Evolutionary conservation across 345 rosid genomes (phyloP), one percentile per base, ranked within the genome.

Genomic region (Hypericum perforatum): DNA sequence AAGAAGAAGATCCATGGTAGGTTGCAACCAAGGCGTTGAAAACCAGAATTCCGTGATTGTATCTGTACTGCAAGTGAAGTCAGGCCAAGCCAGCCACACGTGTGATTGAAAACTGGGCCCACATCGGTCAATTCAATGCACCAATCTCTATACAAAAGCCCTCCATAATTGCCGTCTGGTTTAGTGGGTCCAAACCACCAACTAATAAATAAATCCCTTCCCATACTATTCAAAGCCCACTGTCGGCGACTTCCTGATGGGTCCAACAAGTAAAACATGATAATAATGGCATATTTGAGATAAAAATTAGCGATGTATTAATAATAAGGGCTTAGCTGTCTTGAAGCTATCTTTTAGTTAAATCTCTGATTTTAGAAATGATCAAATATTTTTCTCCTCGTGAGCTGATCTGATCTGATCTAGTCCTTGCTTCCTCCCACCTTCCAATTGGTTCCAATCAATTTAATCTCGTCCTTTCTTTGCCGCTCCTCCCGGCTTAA

Each of bases 261-360:
- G 44, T 39, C 38, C 11, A 11, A 3, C 1, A n/a, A 50, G 5
- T 3, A 8, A 11, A 5, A 5, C n/a, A 2, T 37, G 7, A 2
- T 43, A 58, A 13, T 32, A 22, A 22, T 1, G 32, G 4, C 32
- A 22, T 1, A 22, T 22, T 22, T 22, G 1, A 22, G 4, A 22
- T 22, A 22, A 22, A 22, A 22, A 22, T 22, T 22, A 22, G 32
- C 32, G 32, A 22, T n/a, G n/a, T n/a, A 13, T 16, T 8, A 5
- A 32, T 13, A 39, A 6, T 12, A n/a, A 40, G 29, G 42, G 84
- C 82, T 72, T 63, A 75, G 85, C 86, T 80, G 82, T 52, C 75
- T 38, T 70, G 67, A 58, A 60, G 71, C 73, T 74, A 74, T n/a
- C 76, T 54, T 57, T 59, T 63, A 49, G 32, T 22, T 22, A 22